Conservation (phyloP, 2,329 filamentous ascomycete species). For the Fusarium dimerum region DNA sequence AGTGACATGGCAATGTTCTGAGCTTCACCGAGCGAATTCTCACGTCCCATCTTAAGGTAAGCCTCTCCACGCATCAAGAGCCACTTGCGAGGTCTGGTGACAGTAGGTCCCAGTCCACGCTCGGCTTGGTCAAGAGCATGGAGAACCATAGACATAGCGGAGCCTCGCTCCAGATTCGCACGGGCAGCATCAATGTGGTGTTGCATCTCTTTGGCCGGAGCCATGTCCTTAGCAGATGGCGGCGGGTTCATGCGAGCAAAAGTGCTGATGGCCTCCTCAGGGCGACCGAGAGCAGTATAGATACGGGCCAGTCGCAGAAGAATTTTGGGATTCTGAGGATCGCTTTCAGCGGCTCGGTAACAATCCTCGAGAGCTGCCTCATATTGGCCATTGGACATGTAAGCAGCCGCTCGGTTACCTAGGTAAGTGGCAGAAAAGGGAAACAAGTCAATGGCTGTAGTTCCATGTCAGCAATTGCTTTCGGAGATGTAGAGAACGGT, state of each 20-base stretch:
- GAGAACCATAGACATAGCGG: conserved; percentile 85
- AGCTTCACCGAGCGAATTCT: conserved; percentile 86
- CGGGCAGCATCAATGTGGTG: conserved; percentile 79
- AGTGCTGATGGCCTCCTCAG: conserved; percentile 81
- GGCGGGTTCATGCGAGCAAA: conserved; percentile 79
- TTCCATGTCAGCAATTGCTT: conserved; percentile 17
- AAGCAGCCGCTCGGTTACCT: conserved; percentile 92
- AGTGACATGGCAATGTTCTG: conserved; percentile 90
- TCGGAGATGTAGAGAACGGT: conserved; percentile 4
- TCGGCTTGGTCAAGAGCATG: conserved; percentile 91
- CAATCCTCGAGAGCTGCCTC: conserved; percentile 83
- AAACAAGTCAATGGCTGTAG: conserved; percentile 79
- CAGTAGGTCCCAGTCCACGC: conserved; percentile 72
- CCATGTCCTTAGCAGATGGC: conserved; percentile 82
- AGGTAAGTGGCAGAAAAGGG: conserved; percentile 86
- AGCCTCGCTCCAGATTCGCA: conserved; percentile 72
- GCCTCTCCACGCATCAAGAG: conserved; percentile 89
- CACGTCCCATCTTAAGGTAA: conserved; percentile 87
- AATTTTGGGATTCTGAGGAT: conserved; percentile 85
- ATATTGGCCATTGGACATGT: conserved; percentile 84
- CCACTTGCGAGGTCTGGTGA: conserved; percentile 87
- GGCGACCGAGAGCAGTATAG: conserved; percentile 82
- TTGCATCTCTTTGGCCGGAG: conserved; percentile 81
- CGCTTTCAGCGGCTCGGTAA: conserved; percentile 76
- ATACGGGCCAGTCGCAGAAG: conserved; percentile 85